A percentile compares a stretch with the other conserved stretches of the same genome.
Evolutionary conservation across 305 asterid genomes (phyloP).

Genomic region (Fraxinus sp.): DNA sequence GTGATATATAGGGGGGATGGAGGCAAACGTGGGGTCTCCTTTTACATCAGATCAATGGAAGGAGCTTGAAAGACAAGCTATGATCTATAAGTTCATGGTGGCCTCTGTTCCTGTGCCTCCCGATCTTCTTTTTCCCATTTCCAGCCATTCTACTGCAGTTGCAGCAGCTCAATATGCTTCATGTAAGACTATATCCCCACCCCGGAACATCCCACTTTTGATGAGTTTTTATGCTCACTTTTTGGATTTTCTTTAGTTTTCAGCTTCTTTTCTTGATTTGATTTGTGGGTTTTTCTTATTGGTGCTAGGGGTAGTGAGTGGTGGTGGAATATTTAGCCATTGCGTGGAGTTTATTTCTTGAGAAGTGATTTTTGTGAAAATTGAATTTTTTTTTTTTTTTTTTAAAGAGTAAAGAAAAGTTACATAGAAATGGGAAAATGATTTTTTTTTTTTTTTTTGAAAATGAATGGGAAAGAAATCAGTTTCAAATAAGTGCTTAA

Average conservation of each 20-base stretch:
- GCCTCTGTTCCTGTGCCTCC: constrained; percentile 72
- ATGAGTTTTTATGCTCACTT: background rate
- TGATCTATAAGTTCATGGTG: constrained; percentile 71
- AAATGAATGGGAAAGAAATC: no score
- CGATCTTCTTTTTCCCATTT: constrained; percentile 62
- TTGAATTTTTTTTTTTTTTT: no score
- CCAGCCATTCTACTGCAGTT: constrained; percentile 29
- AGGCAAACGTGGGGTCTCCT: constrained; percentile 46
- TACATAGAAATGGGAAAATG: no score
- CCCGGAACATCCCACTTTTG: background rate
- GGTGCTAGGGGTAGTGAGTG: constrained; percentile 4
- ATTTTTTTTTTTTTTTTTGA: background rate
- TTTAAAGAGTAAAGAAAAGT: no score
- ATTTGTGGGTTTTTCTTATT: constrained; percentile 1
- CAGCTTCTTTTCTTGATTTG: background rate
- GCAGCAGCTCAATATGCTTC: constrained; percentile 29
- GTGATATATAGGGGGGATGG: constrained; percentile 41
- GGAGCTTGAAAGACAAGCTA: constrained; percentile 81
- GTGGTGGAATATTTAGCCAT: constrained; percentile 22
- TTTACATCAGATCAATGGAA: constrained; percentile 76
- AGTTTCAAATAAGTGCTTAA: background rate
- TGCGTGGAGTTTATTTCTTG: background rate
- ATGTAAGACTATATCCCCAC: constrained; percentile 27
- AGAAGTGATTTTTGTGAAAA: background rate
- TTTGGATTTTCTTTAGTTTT: background rate